phyloP scores from a whole-genome alignment of 441 rosid species.

The Geranium incanum region DNA sequence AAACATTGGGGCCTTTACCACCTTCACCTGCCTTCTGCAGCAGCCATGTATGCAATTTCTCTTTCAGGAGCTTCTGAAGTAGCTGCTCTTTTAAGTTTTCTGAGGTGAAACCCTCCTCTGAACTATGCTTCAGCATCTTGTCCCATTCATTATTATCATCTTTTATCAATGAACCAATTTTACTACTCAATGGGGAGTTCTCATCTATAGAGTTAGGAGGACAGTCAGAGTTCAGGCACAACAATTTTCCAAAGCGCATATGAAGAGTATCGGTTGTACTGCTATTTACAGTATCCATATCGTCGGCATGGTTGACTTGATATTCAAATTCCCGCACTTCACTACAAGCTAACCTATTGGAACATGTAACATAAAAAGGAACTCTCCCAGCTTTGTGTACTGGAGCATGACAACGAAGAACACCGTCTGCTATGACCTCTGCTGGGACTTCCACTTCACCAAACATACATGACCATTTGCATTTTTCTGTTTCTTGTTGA shows the following conservation, averaged over 20 bases:
- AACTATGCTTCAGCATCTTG: slow-evolving; percentile 37
- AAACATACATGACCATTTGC: slow-evolving; percentile 87
- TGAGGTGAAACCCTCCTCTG: slow-evolving; percentile 33
- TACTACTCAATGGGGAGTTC: slow-evolving; percentile 43
- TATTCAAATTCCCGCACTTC: slow-evolving; percentile 93
- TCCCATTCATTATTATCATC: slow-evolving; percentile 55
- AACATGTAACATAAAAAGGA: slow-evolving; percentile 87
- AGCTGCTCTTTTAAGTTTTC: slow-evolving; percentile 47
- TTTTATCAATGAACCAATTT: slow-evolving; percentile 52
- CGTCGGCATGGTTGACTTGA: slow-evolving; percentile 30
- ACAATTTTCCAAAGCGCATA: slow-evolving; percentile 50
- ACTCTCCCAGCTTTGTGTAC: slow-evolving; percentile 60
- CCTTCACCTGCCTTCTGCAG: slow-evolving; percentile 65
- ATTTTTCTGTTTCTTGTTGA: slow-evolving; percentile 40
- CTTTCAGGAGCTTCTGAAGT: slow-evolving; percentile 62
- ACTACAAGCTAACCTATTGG: slow-evolving; percentile 90
- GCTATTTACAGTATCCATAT: slow-evolving; percentile 28
- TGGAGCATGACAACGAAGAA: slow-evolving; percentile 67
- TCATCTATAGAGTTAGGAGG: slow-evolving; percentile 26
- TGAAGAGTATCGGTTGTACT: slow-evolving; percentile 38
- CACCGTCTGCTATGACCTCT: slow-evolving; percentile 67
- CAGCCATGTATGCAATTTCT: slow-evolving; percentile 67
- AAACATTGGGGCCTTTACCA: slow-evolving; percentile 72
- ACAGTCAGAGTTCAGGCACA: slow-evolving; percentile 37
- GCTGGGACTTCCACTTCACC: slow-evolving; percentile 95